Base-by-base conservation (phyloP, 2,329 filamentous ascomycete species). In the Pseudogymnoascus sp. region DNA sequence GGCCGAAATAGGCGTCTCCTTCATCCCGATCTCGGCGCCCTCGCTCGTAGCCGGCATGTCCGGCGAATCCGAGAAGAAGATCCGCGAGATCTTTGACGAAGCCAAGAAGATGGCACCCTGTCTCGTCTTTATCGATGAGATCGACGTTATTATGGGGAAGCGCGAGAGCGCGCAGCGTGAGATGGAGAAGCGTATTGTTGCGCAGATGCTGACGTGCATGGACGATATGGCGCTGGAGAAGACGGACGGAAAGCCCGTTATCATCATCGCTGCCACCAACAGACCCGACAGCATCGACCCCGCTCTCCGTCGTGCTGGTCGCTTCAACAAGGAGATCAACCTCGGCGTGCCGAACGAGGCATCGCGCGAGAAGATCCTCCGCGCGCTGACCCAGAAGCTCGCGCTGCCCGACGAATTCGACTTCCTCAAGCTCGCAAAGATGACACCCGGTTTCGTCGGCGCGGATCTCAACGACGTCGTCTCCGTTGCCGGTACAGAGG, bases 181-280 rank as follows among this genome's bases (percentile, higher is more conserved):
- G 67, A 93, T 96, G 85, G 92, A 96, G 73, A 90, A 91, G 72
- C 82, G 92, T 61, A 95, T 96, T 66, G 88, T 96, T 11, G 85
- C 87, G 0, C 90, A 96, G 71, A 85, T 98, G 67, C 79, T 91
- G 63, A 88, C 89, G 19, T 96, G 92, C 63, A 96, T 98, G 89
- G 89, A 92, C 70, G 87, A 89, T 63, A 80, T 98, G 41, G 82
- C 85, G 38, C 79, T 89, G 66, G 86, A 90, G 62, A 86, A 87
- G 66, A 87, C 88, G 3, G 85, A 79, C n/a, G 87, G 86, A 2
- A 90, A 90, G 71, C 89, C 89, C 1, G 90, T 98, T 7, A 88
- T 98, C 33, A 90, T 96, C 12, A 83, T 98, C 60, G 95, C 93
- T 0, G 95, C 95, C 2, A 97, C 93, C 0, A 96, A 96, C 73